phyloP scores from a whole-genome alignment of 2,329 filamentous ascomycete species.

The Arthrinium phaeospermum region DNA sequence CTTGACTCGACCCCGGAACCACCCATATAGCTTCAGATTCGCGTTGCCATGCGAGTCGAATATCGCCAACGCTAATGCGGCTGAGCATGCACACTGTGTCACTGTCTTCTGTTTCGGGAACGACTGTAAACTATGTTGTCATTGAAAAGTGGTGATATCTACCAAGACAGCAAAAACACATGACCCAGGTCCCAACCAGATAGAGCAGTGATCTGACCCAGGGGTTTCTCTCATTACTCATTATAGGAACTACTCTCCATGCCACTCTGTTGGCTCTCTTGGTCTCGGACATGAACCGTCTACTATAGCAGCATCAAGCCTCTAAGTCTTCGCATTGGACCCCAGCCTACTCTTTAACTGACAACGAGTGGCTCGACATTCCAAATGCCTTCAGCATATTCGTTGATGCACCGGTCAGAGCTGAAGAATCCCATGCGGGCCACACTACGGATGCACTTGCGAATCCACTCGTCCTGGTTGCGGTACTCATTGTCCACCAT shows the following conservation, averaged over 20 bases:
- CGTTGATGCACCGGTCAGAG: conserved; percentile 92
- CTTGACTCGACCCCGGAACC: no score
- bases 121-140: neutral
- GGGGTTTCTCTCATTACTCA: neutral
- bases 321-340: neutral
- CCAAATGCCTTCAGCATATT: conserved; percentile 98
- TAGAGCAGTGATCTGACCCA: neutral
- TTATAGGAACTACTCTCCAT: neutral
- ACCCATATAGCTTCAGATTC: no score
- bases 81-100: neutral
- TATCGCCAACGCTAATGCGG: no score
- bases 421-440: conserved; percentile 97
- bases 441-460: conserved; percentile 87
- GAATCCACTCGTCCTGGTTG: conserved; percentile 91
- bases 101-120: neutral
- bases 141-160: neutral
- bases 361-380: conserved; percentile 82
- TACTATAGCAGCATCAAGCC: neutral
- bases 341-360: conserved; percentile 30
- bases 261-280: neutral
- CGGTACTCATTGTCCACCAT: conserved; percentile 91
- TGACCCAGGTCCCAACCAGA: neutral
- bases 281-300: neutral
- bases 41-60: no score
- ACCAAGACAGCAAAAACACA: neutral